phyloP scores from a whole-genome alignment of 1,284 basidiomycete species.

The Cryptococcus jaspeensis region DNA sequence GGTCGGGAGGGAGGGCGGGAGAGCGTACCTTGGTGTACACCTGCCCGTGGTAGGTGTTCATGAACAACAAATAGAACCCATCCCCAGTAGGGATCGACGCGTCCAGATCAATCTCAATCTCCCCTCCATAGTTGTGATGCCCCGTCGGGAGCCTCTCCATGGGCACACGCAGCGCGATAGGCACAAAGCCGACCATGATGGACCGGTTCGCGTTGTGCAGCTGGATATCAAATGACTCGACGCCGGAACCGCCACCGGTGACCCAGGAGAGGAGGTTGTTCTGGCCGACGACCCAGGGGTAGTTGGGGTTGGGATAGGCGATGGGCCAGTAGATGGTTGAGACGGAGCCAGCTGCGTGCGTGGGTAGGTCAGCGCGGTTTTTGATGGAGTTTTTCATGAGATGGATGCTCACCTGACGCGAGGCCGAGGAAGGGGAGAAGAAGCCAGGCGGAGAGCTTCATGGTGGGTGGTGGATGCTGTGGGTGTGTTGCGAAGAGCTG shows the following conservation, averaged over 20 bases:
- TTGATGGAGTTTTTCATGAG: background rate
- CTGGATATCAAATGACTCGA: slow-evolving; percentile 49
- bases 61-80: slow-evolving; percentile 43
- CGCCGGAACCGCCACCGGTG: slow-evolving; percentile 45
- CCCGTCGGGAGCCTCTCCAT: slow-evolving; percentile 35
- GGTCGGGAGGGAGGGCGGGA: background rate
- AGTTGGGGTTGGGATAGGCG: slow-evolving; percentile 27
- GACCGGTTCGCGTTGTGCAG: slow-evolving; percentile 45
- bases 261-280: slow-evolving; percentile 46
- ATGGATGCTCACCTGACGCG: background rate
- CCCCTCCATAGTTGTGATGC: slow-evolving; percentile 45
- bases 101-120: slow-evolving; percentile 46
- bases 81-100: slow-evolving; percentile 33
- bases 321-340: slow-evolving; percentile 51
- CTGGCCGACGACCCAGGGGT: slow-evolving; percentile 48
- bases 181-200: slow-evolving; percentile 47
- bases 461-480: slow-evolving; percentile 2
- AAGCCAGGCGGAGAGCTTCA: slow-evolving; percentile 15
- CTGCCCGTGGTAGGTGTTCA: slow-evolving; percentile 43
- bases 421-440: slow-evolving; percentile 16
- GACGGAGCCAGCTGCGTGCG: slow-evolving; percentile 16
- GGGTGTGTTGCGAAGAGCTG: background rate
- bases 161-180: slow-evolving; percentile 45
- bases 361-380: background rate
- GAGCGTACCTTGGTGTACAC: slow-evolving; percentile 43